Conservation (phyloP, 2,329 filamentous ascomycete genomes). For the Fusarium succisae region DNA sequence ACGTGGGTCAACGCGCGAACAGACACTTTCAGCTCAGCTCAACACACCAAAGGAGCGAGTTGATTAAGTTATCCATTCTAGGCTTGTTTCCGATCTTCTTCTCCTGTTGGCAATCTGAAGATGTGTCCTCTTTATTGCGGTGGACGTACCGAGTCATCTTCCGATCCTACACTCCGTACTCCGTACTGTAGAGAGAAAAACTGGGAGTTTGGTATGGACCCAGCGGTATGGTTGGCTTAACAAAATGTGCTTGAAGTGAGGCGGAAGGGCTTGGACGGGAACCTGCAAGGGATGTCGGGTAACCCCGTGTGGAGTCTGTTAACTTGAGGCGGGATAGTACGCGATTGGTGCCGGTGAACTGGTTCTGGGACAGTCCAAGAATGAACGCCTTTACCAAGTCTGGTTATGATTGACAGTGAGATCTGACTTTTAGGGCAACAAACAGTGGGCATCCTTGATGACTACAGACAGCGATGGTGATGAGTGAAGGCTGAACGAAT, state of each 20-base stretch:
- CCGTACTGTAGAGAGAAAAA: neutral
- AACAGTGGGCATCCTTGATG: constrained; percentile 16
- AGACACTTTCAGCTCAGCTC: constrained; percentile 25
- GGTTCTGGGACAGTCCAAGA: constrained; percentile 38
- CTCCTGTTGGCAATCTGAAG: neutral
- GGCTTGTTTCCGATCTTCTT: neutral
- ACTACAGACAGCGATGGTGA: constrained; percentile 15
- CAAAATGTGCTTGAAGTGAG: constrained; percentile 37
- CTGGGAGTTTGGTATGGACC: constrained; percentile 13
- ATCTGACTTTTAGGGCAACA: constrained; percentile 21
- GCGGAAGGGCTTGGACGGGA: constrained; percentile 33
- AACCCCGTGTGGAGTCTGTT: constrained; percentile 41
- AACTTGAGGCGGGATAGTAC: constrained; percentile 42
- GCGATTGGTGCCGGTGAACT: constrained; percentile 45
- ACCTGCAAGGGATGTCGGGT: constrained; percentile 43
- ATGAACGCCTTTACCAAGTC: constrained; percentile 30
- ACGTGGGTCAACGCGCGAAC: constrained; percentile 20
- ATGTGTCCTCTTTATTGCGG: neutral
- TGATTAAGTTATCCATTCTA: neutral
- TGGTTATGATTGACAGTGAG: constrained; percentile 35
- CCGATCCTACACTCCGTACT: neutral
- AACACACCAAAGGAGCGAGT: neutral
- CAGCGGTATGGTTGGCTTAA: constrained; percentile 31
- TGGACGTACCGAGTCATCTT: neutral
- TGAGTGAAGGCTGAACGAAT: constrained; percentile 15